A percentile compares a stretch with the other conserved stretches of the same genome.
These are phyloP conservation scores for Geranium brycei DNA, from an alignment of 345 rosid species.

Conservation along the genomic window DNA sequence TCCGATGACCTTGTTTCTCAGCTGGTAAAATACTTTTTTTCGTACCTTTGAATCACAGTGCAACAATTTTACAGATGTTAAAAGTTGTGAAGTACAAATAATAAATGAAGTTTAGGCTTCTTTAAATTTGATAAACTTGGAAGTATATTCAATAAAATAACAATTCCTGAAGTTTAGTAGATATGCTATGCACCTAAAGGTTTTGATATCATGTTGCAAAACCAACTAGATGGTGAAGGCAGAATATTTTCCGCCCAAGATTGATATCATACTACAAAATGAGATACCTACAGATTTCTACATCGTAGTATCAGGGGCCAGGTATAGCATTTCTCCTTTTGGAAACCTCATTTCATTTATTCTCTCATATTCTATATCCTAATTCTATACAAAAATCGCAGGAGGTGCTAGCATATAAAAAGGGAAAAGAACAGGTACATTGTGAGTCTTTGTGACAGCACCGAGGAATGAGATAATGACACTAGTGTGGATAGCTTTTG, in stretches of 20 bases:
- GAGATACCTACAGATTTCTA: conserved; percentile 90
- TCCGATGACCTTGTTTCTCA: conserved; percentile 62
- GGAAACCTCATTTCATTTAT: background rate
- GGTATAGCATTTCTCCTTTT: conserved; percentile 30
- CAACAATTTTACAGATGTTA: too few relatives aligned
- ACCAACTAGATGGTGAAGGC: conserved; percentile 32
- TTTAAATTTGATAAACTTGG: too few relatives aligned
- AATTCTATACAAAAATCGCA: conserved; percentile 22
- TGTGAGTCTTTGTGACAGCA: background rate
- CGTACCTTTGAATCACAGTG: too few relatives aligned
- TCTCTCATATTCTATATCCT: conserved; percentile 5
- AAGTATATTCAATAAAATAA: too few relatives aligned
- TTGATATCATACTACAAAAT: conserved; percentile 77
- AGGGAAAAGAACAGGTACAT: conserved; percentile 68
- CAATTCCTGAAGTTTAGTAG: too few relatives aligned
- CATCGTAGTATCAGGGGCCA: conserved; percentile 72
- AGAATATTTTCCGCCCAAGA: conserved; percentile 85
- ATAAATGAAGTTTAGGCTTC: too few relatives aligned
- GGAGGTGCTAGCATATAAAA: conserved; percentile 61
- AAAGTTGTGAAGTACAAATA: too few relatives aligned
- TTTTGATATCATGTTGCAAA: too few relatives aligned
- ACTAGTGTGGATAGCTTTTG: background rate
- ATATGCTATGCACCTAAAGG: too few relatives aligned
- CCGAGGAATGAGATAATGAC: background rate
- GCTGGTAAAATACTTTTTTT: conserved; percentile 30